phyloP scores from a whole-genome alignment of 176 grass and related monocot genomes.

The Oropetium thomaeum region DNA sequence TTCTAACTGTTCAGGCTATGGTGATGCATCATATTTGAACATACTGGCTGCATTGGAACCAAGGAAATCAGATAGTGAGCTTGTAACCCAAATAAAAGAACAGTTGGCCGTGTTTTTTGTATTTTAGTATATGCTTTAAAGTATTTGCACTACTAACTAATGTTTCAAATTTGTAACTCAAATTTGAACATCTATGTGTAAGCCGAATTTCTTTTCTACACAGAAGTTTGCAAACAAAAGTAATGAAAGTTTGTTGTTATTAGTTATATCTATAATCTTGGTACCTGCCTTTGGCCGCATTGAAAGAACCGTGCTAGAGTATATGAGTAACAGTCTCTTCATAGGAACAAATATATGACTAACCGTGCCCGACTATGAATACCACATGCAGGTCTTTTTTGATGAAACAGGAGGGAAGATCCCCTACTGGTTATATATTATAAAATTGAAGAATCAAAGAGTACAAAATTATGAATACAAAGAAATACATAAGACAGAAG shows the following conservation, averaged over 20 bases:
- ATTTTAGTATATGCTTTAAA: not conserved
- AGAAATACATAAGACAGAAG: too few species aligned
- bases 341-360: too few species aligned
- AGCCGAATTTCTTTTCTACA: too few species aligned
- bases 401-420: too few species aligned
- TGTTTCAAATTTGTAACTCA: not conserved
- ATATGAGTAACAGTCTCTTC: too few species aligned
- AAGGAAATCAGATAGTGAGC: not conserved
- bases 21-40: not conserved
- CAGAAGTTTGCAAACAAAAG: not conserved
- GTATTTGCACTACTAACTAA: not conserved
- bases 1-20: not conserved
- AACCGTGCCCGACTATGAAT: too few species aligned
- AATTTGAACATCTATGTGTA: not conserved
- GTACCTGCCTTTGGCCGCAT: not conserved
- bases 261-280: not conserved
- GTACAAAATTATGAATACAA: too few species aligned
- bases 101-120: not conserved
- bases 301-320: too few species aligned
- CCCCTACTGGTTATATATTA: too few species aligned
- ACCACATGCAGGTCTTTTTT: too few species aligned
- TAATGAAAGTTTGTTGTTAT: not conserved
- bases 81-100: not conserved
- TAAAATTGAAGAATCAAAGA: too few species aligned
- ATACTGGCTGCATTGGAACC: conserved; percentile 9